phyloP scores from a whole-genome alignment of 495 filamentous ascomycete species.

The Penicillium canariense region DNA sequence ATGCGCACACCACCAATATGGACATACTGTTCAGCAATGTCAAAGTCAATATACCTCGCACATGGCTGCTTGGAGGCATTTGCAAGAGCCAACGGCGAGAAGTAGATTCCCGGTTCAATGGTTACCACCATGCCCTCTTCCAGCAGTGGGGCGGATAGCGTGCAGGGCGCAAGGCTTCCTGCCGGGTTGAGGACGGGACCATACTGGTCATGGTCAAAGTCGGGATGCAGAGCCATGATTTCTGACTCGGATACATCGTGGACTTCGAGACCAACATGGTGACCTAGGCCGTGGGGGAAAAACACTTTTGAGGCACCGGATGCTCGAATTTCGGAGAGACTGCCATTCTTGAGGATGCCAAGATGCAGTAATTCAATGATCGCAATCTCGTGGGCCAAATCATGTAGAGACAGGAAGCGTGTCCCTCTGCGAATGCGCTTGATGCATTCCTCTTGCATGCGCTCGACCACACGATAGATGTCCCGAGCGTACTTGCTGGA shows the following conservation, averaged over 20 bases:
- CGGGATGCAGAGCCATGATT: constrained; percentile 37
- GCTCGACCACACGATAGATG: constrained; percentile 73
- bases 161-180: constrained; percentile 27
- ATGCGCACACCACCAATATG: constrained; percentile 85
- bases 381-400: constrained; percentile 69
- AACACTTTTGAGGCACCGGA: constrained; percentile 73
- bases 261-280: constrained; percentile 87
- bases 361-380: constrained; percentile 66
- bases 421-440: constrained; percentile 61
- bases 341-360: constrained; percentile 59
- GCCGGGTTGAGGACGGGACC: constrained; percentile 23
- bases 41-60: constrained; percentile 72
- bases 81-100: constrained; percentile 82
- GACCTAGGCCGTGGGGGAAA: constrained; percentile 88
- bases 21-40: constrained; percentile 68
- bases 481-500: constrained; percentile 57
- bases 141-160: constrained; percentile 44
- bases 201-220: constrained; percentile 20
- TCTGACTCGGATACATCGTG: constrained; percentile 69
- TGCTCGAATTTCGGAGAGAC: constrained; percentile 59
- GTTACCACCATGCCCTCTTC: constrained; percentile 77
- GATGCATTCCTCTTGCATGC: constrained; percentile 82
- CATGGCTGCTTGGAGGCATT: constrained; percentile 64
- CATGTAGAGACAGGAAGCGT: constrained; percentile 64
- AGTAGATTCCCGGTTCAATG: constrained; percentile 88